phyloP scores from a whole-genome alignment of 495 filamentous ascomycete genomes.

The Aspergillus bridgeri region DNA sequence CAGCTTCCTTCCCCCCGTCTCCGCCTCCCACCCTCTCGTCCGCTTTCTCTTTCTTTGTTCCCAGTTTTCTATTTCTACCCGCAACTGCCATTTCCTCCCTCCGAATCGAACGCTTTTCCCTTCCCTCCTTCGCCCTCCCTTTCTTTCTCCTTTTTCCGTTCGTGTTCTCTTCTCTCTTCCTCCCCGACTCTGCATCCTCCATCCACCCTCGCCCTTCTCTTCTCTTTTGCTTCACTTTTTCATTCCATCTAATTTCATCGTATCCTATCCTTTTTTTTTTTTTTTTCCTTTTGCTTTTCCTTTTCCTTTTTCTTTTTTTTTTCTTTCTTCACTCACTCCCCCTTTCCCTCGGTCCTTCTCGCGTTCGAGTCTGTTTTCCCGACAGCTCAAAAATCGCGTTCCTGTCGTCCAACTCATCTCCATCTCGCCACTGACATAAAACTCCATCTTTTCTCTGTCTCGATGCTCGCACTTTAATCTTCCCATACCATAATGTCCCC shows the following conservation, averaged over 20 bases:
- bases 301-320: slow-evolving; percentile 29
- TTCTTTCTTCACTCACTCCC: slow-evolving; percentile 22
- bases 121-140: slow-evolving; percentile 6
- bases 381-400: not conserved
- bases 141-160: slow-evolving; percentile 15
- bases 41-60: slow-evolving; percentile 8
- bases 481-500: slow-evolving; percentile 23
- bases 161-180: slow-evolving; percentile 9
- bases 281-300: slow-evolving; percentile 12
- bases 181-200: slow-evolving; percentile 11
- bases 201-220: slow-evolving; percentile 35
- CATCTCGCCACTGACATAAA: not conserved
- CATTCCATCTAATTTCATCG: slow-evolving; percentile 18
- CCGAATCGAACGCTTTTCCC: not conserved
- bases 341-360: slow-evolving; percentile 32
- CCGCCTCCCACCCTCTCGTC: slow-evolving; percentile 13
- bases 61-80: slow-evolving; percentile 11
- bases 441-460: slow-evolving; percentile 1
- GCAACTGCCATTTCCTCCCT: slow-evolving; percentile 5
- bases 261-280: slow-evolving; percentile 18
- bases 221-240: slow-evolving; percentile 1
- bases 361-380: not conserved
- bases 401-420: not conserved
- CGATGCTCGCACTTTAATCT: slow-evolving; percentile 5
- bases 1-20: slow-evolving; percentile 10